Evolutionary conservation across 208 protist genomes (phyloP).

Genomic region (Trypanosoma avium): DNA sequence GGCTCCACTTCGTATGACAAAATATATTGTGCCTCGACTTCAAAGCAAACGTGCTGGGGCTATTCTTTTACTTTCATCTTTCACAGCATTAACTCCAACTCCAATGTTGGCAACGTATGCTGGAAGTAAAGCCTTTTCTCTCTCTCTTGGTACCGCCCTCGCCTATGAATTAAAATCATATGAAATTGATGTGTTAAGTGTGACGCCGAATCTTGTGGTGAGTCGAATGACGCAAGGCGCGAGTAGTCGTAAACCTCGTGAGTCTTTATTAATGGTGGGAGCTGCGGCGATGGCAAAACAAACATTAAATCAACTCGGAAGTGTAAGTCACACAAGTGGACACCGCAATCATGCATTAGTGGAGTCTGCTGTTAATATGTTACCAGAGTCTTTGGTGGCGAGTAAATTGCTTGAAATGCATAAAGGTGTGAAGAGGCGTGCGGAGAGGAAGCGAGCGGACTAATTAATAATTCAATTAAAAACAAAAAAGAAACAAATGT

Average conservation of each 20-base stretch:
- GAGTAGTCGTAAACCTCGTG: slow-evolving; percentile 56
- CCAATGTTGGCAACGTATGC: slow-evolving; percentile 86
- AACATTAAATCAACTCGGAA: slow-evolving; percentile 68
- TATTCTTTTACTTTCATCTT: slow-evolving; percentile 76
- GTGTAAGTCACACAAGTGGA: slow-evolving; percentile 37
- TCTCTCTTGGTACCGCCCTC: slow-evolving; percentile 61
- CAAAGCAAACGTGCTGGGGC: slow-evolving; percentile 60
- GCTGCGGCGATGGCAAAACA: slow-evolving; percentile 67
- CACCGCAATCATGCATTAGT: slow-evolving; percentile 72
- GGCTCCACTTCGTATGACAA: slow-evolving; percentile 82
- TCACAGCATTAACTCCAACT: slow-evolving; percentile 65
- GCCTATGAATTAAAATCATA: slow-evolving; percentile 63
- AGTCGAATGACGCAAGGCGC: slow-evolving; percentile 79
- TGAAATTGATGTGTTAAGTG: slow-evolving; percentile 64
- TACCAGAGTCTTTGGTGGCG: slow-evolving; percentile 37
- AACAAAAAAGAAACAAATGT: background rate
- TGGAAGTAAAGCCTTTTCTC: slow-evolving; percentile 86
- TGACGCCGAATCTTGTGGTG: slow-evolving; percentile 81
- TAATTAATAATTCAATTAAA: slow-evolving; percentile 13
- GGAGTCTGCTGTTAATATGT: slow-evolving; percentile 24
- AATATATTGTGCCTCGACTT: slow-evolving; percentile 76
- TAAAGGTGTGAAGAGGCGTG: slow-evolving; percentile 48
- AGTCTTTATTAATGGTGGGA: slow-evolving; percentile 72
- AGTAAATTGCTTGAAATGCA: slow-evolving; percentile 37
- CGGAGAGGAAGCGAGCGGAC: slow-evolving; percentile 14